Conservation (phyloP, 305 asterid genomes). For the Fraxinus floribunda region DNA sequence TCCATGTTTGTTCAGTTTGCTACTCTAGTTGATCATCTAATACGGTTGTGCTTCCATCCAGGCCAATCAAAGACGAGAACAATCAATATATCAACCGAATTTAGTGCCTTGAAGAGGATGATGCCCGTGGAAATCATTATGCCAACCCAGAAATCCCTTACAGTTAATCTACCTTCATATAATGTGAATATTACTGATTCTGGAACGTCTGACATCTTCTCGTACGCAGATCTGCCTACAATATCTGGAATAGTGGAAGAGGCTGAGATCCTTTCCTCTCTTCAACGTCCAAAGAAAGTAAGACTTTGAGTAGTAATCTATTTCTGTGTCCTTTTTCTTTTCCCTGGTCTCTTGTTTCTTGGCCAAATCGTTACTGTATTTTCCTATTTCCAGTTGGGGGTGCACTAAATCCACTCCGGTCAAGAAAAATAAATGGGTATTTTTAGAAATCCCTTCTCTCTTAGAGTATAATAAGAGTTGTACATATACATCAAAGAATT, state of each 20-base stretch:
- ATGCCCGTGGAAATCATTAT: slow-evolving; percentile 90
- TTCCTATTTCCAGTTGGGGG: neutral
- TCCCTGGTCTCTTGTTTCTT: neutral
- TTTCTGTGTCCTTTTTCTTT: neutral
- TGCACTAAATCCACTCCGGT: neutral
- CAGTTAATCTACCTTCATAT: slow-evolving; percentile 72
- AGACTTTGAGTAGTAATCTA: slow-evolving; percentile 21
- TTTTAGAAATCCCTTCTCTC: neutral
- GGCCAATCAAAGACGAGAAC: slow-evolving; percentile 82
- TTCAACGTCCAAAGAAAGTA: slow-evolving; percentile 96
- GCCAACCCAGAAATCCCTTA: slow-evolving; percentile 92
- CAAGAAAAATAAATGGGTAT: neutral
- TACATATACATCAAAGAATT: neutral
- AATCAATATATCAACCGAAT: slow-evolving; percentile 81
- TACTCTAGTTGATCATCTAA: slow-evolving; percentile 83
- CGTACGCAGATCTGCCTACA: slow-evolving; percentile 70
- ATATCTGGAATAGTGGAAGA: slow-evolving; percentile 91
- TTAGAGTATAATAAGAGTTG: neutral
- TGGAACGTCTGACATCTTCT: slow-evolving; percentile 62
- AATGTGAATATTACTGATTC: slow-evolving; percentile 49
- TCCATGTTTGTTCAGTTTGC: slow-evolving; percentile 83
- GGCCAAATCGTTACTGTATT: slow-evolving; percentile 10
- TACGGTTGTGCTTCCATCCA: slow-evolving; percentile 83
- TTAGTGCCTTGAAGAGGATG: slow-evolving; percentile 93
- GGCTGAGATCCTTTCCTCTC: slow-evolving; percentile 96